Conservation (phyloP, 2,329 filamentous ascomycete species). For the Monosporascus sp. region DNA sequence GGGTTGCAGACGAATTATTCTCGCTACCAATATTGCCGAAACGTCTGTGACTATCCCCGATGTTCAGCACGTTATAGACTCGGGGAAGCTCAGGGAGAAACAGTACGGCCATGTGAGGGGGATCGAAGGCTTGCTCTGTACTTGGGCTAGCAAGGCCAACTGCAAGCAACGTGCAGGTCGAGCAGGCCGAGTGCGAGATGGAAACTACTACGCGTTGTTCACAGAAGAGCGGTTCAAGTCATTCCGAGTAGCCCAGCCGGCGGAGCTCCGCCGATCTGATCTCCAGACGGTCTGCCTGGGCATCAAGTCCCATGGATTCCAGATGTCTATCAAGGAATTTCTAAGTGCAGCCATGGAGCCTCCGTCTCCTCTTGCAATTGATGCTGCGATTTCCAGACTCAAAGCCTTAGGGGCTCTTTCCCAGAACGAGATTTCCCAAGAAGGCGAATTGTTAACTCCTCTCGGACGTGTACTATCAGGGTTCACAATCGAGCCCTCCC, state of each 20-base stretch:
- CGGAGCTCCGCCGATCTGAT: slow-evolving; percentile 37
- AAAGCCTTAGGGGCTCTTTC: slow-evolving; percentile 36
- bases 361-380: slow-evolving; percentile 30
- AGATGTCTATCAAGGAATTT: slow-evolving; percentile 33
- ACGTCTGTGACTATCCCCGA: slow-evolving; percentile 47
- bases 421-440: slow-evolving; percentile 22
- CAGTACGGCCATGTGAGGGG: slow-evolving; percentile 34
- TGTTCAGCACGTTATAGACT: slow-evolving; percentile 43
- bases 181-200: slow-evolving; percentile 41
- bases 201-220: slow-evolving; percentile 44
- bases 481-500: slow-evolving; percentile 35
- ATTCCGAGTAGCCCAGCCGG: slow-evolving; percentile 21
- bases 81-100: slow-evolving; percentile 30
- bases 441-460: slow-evolving; percentile 28
- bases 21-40: slow-evolving; percentile 46
- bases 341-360: slow-evolving; percentile 39
- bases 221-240: slow-evolving; percentile 20
- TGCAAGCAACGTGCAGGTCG: slow-evolving; percentile 42
- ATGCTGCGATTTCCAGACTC: slow-evolving; percentile 32
- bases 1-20: slow-evolving; percentile 41
- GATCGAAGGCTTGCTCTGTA: slow-evolving; percentile 32
- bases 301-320: slow-evolving; percentile 32
- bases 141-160: slow-evolving; percentile 42
- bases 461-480: slow-evolving; percentile 38
- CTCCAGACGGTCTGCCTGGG: slow-evolving; percentile 38